Base-by-base conservation (phyloP, 495 filamentous ascomycete genomes). In the Trypethelium eluteriae region DNA sequence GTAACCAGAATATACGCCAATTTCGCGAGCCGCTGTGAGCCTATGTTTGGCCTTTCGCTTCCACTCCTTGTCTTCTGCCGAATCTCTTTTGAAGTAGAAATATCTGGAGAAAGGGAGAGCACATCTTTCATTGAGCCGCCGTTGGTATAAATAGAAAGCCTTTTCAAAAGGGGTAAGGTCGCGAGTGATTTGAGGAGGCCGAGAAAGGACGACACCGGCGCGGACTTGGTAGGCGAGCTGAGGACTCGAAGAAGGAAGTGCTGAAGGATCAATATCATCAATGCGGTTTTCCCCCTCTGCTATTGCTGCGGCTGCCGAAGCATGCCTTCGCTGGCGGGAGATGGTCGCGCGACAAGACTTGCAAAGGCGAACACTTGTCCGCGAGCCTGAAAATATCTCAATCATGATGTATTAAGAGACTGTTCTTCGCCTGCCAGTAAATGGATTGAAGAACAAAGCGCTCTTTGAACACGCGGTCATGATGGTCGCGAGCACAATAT, bases 11-110 rank as follows among this genome's bases (percentile, higher is more conserved):
- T 96, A 99, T 36, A 85, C 82, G 38, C 93, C 93, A 70, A 96
- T 87, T 74, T 96, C 93, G 71, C 89, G 84, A 46, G 90, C 88
- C 1, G 90, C 78, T 46, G 90, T 88, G 70, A 85, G 82, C 46
- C 91, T 86, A 71, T 89, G 86, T 70, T 82, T 82, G 53, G 88
- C 81, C 78, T 96, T 96, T 72, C 89, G 83, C 77, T 93, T 90
- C 91, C 91, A 98, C 77, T 96, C 94, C 35, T 88, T 79, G 70
- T 96, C 91, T 5, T 84, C 80, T 0, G 91, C 87, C 0, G 93
- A 95, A 71, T 88, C 91, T 69, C 87, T 88, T 82, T 95, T 96
- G 88, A 92, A 96, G 83, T 96, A 99, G 78, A 97, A 94, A 75
- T 90, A 92, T 63, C 89, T 85, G 18, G 88, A 89, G 80, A 99